A percentile compares a stretch with the other conserved stretches of the same genome.
Conservation (phyloP, 805 yeast genomes). For the Brettanomyces bruxellensis region DNA sequence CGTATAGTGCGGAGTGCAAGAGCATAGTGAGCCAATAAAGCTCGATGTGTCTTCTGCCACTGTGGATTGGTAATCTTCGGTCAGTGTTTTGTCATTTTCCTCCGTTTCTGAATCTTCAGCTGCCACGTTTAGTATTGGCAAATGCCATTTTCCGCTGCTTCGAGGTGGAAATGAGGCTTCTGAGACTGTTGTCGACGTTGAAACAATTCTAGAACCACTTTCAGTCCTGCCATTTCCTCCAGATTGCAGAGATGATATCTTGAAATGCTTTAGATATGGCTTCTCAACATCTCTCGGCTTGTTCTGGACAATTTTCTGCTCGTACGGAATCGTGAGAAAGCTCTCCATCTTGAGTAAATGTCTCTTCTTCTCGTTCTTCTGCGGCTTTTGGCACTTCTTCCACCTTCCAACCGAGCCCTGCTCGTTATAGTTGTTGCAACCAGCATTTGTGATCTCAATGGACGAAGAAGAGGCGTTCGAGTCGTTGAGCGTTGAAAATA, state of each 20-base stretch:
- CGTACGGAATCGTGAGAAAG: constrained; percentile 9
- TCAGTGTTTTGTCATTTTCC: background rate
- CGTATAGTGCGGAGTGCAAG: background rate
- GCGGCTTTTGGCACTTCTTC: background rate
- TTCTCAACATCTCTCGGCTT: background rate
- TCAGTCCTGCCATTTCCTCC: no score
- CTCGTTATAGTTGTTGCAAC: background rate
- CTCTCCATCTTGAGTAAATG: constrained; percentile 22
- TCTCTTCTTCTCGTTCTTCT: constrained; percentile 4
- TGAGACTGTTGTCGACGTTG: constrained; percentile 6
- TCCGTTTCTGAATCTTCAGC: background rate
- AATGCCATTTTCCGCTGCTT: constrained; percentile 7
- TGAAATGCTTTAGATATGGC: background rate
- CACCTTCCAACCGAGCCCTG: background rate
- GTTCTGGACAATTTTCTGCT: background rate
- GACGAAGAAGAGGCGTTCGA: background rate
- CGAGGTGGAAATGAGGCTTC: constrained; percentile 18
- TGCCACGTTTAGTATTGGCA: background rate
- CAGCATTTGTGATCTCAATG: background rate
- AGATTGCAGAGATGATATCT: background rate
- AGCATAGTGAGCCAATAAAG: no score
- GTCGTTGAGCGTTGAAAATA: constrained; percentile 6
- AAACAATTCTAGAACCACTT: background rate
- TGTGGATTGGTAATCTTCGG: no score
- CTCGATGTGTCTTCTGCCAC: no score